These are phyloP conservation scores for Fusarium subtropicale DNA, from an alignment of 2,329 filamentous ascomycete species.

Conservation along the genomic window DNA sequence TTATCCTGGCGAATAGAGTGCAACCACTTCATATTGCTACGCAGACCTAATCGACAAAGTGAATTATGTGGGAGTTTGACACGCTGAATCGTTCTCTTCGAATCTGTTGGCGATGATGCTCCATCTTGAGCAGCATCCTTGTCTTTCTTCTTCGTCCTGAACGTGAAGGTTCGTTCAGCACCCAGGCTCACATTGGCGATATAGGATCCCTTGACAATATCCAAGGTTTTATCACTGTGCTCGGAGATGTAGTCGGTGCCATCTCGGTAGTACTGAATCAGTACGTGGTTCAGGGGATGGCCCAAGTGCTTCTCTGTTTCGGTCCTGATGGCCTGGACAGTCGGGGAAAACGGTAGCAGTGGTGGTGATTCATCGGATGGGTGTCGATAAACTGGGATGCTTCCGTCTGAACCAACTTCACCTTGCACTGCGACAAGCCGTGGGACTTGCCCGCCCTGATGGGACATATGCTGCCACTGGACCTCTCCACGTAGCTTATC, in stretches of 20 bases:
- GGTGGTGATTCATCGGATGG: constrained; percentile 89
- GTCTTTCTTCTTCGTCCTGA: constrained; percentile 80
- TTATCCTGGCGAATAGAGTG: constrained; percentile 94
- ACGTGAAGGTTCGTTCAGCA: constrained; percentile 87
- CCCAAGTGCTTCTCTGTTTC: constrained; percentile 78
- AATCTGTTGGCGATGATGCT: constrained; percentile 15
- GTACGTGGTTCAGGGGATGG: constrained; percentile 87
- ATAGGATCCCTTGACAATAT: constrained; percentile 82
- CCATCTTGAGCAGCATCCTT: constrained; percentile 52
- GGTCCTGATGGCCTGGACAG: constrained; percentile 74
- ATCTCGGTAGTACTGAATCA: constrained; percentile 93
- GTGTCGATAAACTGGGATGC: constrained; percentile 92
- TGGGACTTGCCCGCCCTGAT: constrained; percentile 91
- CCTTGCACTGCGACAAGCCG: constrained; percentile 93
- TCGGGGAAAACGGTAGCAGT: constrained; percentile 78
- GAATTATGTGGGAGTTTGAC: constrained; percentile 88
- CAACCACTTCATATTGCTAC: constrained; percentile 87
- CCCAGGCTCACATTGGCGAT: constrained; percentile 97
- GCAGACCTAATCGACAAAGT: constrained; percentile 82
- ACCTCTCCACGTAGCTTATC: constrained; percentile 78
- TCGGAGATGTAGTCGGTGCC: constrained; percentile 94
- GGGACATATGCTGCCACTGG: constrained; percentile 90
- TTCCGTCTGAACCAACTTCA: constrained; percentile 73
- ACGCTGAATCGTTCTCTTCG: constrained; percentile 69
- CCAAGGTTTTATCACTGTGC: constrained; percentile 95